Conservation (phyloP, 2,329 filamentous ascomycete species). For the Colletotrichum cuscutae region DNA sequence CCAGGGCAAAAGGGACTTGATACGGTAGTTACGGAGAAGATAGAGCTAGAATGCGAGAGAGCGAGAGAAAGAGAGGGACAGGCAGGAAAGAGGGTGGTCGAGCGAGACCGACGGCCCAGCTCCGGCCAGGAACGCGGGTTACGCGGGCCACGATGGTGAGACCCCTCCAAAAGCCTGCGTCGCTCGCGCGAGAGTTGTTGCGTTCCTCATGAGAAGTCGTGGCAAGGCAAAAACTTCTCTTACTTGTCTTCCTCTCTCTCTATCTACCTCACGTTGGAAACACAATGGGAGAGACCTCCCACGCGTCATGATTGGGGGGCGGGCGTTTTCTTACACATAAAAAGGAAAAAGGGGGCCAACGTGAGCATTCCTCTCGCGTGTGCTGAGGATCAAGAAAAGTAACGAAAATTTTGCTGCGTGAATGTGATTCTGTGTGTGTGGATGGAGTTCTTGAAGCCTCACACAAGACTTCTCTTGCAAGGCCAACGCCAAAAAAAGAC, state of each 20-base stretch:
- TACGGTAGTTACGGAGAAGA: not conserved
- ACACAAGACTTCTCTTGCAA: not conserved
- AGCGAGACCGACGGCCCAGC: conserved; percentile 1
- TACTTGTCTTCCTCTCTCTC: not conserved
- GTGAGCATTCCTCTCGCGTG: conserved; percentile 12
- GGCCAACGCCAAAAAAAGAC: not conserved
- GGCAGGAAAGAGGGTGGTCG: not conserved
- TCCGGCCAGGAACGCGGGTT: conserved; percentile 25
- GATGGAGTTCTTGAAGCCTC: not conserved
- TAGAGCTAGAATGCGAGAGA: not conserved
- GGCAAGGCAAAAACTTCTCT: not conserved
- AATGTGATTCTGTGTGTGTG: not conserved
- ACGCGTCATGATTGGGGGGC: conserved; percentile 15
- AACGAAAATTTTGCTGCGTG: not conserved
- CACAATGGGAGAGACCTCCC: conserved; percentile 1
- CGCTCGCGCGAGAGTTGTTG: conserved; percentile 24
- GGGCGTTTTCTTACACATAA: not conserved
- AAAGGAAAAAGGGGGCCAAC: not conserved
- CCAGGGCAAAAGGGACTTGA: not conserved
- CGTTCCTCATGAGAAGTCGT: conserved; percentile 30
- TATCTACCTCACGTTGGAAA: not conserved
- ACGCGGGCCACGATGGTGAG: conserved; percentile 18
- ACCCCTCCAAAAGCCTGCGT: not conserved
- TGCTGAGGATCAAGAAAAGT: not conserved
- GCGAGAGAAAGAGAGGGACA: not conserved